Evolutionary conservation across 306 rosid genomes (phyloP).

Genomic region (Elaeagnus macrophylla): DNA sequence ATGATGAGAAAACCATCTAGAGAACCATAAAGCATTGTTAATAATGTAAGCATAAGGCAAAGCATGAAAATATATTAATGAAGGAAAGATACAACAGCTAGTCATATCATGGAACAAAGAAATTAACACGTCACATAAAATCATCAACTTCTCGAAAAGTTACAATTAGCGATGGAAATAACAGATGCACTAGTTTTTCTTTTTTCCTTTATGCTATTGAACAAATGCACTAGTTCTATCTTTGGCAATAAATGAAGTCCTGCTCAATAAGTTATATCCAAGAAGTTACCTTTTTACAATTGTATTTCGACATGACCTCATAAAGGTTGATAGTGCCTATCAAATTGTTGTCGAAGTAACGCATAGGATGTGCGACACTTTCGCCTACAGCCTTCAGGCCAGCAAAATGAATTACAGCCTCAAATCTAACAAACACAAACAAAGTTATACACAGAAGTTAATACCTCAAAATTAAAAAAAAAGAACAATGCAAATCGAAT

Average conservation of each 20-base stretch:
- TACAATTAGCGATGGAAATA: too few species aligned
- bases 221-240: too few species aligned
- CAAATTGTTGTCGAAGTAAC: conserved; percentile 63
- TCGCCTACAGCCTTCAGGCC: conserved; percentile 87
- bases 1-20: conserved; percentile 91
- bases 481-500: not conserved
- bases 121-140: not conserved
- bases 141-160: too few species aligned
- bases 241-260: not conserved
- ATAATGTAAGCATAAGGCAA: conserved; percentile 10
- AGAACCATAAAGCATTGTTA: conserved; percentile 12
- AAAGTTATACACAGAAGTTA: not conserved
- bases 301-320: conserved; percentile 65
- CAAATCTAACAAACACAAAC: conserved; percentile 41
- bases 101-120: not conserved
- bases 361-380: conserved; percentile 63
- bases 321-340: conserved; percentile 80
- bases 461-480: not conserved
- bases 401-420: conserved; percentile 90
- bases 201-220: too few species aligned
- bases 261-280: not conserved
- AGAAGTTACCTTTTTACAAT: conserved; percentile 58
- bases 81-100: not conserved
- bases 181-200: too few species aligned
- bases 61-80: not conserved